These are phyloP conservation scores for Raffaelea albimanens DNA, from an alignment of 2,329 filamentous ascomycete species.

Conservation along the genomic window DNA sequence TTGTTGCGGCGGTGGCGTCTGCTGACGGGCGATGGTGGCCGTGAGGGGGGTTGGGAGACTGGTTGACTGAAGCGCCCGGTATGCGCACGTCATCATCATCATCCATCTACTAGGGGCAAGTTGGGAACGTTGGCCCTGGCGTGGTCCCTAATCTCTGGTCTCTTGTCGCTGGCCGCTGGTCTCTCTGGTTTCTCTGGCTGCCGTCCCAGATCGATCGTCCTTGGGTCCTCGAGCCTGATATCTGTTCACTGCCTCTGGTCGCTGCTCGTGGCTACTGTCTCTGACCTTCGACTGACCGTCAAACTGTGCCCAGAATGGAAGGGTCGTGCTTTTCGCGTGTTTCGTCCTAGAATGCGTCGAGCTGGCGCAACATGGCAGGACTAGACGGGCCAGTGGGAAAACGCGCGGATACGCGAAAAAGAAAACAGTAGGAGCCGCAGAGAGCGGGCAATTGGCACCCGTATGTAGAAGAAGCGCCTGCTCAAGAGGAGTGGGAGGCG, in stretches of 20 bases:
- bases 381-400: no score
- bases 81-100: conserved; percentile 2
- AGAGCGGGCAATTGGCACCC: neutral
- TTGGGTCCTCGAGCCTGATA: no score
- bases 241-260: no score
- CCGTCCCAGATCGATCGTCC: no score
- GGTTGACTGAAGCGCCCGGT: neutral
- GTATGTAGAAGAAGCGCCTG: no score
- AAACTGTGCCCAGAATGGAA: neutral
- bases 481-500: neutral
- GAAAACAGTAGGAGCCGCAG: neutral
- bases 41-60: no score
- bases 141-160: no score
- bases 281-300: neutral
- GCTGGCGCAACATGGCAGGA: neutral
- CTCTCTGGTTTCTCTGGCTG: no score
- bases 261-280: no score
- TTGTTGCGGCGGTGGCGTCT: conserved; percentile 9
- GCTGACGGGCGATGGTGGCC: no score
- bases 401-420: neutral
- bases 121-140: no score
- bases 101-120: neutral
- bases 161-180: no score
- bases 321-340: neutral
- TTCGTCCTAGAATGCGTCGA: neutral